phyloP scores from a whole-genome alignment of 441 rosid genomes.

The Corymbia citriodora region DNA sequence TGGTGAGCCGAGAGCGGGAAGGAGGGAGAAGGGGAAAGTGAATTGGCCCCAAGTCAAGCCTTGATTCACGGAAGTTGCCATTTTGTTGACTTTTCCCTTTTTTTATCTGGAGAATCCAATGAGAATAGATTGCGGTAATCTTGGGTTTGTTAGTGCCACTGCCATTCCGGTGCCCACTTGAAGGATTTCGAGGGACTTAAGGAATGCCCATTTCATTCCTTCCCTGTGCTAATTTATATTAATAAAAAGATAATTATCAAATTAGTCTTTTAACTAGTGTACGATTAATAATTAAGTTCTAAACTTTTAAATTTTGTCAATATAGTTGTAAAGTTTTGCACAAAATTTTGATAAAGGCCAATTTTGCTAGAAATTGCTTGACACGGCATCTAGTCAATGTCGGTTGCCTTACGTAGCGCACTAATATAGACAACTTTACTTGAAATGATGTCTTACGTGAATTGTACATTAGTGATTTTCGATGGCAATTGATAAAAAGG shows the following conservation, averaged over 20 bases:
- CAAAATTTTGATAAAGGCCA: rapidly evolving
- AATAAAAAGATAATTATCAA: neutral
- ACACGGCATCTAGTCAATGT: rapidly evolving
- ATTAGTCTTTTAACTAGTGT: neutral
- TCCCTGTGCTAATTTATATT: neutral
- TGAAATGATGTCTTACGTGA: rapidly evolving
- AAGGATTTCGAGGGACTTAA: neutral
- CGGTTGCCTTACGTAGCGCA: rapidly evolving
- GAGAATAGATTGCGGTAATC: neutral
- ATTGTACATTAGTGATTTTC: rapidly evolving
- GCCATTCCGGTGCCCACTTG: neutral
- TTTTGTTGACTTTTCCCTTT: neutral
- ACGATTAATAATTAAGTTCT: neutral
- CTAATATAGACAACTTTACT: neutral
- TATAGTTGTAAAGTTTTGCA: rapidly evolving
- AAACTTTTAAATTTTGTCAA: neutral
- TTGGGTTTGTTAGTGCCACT: neutral
- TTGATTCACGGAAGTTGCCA: neutral
- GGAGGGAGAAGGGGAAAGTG: neutral
- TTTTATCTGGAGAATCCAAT: neutral
- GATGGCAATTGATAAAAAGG: rapidly evolving
- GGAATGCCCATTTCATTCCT: neutral
- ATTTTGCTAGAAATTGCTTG: rapidly evolving
- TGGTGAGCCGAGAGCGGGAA: neutral
- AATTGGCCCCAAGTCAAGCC: neutral